Evolutionary conservation across 257 asterid genomes (phyloP), one percentile per base, ranked within the genome.

Genomic region (Verbena officinalis): DNA sequence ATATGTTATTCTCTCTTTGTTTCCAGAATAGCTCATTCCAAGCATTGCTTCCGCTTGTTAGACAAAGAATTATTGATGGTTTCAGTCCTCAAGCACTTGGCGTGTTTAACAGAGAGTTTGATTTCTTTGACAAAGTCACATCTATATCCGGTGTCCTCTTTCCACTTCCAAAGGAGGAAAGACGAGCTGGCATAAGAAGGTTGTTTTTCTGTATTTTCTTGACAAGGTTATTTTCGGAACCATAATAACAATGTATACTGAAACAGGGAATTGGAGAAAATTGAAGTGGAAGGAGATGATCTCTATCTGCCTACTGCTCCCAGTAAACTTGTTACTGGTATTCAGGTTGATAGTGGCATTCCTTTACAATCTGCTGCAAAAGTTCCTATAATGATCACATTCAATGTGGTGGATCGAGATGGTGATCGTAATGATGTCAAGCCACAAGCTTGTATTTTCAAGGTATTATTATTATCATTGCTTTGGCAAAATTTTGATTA

Each of bases 321-420:
- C 67, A 76, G 22, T 78, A 90, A 94, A 86, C 85, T 90, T 53
- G 96, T 90, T 62, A 79, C 87, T 55, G 95, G 99, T 65, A 90
- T 94, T 73, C 89, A 84, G 79, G 86, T 83, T 68, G 96, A 94
- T 69, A 94, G 99, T 79, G 99, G 99, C 67, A 82, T 90, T 74
- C 96, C 99, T 52, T 77, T 94, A 75, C 99, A 94, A 69, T 94
- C 99, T 70, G 99, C 99, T n/a, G 96, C 99, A 55, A 94, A 90
- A 81, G 99, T 94, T 66, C 99, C 99, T 64, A 94, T 94, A 62
- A 94, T 88, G 99, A 90, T 94, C 80, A 90, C 99, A 60, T 94
- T 94, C 73, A 81, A 94, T 75, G 97, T 94, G 75, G 89, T 84
- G 62, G 97, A 90, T 72, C 80, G 85, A 21, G 90, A 88, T 36